phyloP scores from a whole-genome alignment of 2,329 filamentous ascomycete species.

The Colletotrichum acutatum region DNA sequence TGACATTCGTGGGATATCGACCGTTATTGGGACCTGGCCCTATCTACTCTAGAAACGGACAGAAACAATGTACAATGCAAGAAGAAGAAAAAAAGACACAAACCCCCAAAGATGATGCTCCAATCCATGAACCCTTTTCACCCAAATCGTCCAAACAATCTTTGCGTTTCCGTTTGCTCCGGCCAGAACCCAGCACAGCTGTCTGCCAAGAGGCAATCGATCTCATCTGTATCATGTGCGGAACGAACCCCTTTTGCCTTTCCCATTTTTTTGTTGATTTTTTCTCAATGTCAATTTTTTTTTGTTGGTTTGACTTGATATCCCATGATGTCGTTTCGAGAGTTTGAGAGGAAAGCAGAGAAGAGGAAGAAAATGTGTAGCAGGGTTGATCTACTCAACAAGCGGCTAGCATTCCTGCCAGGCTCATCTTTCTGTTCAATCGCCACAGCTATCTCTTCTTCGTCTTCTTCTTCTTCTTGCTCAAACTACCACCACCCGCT shows the following conservation, averaged over 20 bases:
- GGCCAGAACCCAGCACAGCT: slow-evolving; percentile 24
- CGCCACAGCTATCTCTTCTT: neutral
- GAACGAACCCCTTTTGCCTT: neutral
- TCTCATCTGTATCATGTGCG: slow-evolving; percentile 16
- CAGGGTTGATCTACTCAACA: neutral
- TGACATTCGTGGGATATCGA: slow-evolving; percentile 32
- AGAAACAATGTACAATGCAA: slow-evolving; percentile 22
- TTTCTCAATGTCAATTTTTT: neutral
- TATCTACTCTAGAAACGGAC: slow-evolving; percentile 18
- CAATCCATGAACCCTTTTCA: neutral
- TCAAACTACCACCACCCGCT: neutral
- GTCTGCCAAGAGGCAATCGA: neutral
- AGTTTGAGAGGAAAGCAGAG: neutral
- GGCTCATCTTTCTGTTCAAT: neutral
- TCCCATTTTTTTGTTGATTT: neutral
- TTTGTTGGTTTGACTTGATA: slow-evolving; percentile 7
- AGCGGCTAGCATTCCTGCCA: neutral
- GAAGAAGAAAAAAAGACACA: neutral
- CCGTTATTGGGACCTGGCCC: slow-evolving; percentile 26
- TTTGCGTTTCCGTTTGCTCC: slow-evolving; percentile 4
- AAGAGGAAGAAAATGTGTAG: neutral
- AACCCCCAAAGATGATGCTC: neutral
- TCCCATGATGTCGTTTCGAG: slow-evolving; percentile 4
- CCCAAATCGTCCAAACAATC: neutral
- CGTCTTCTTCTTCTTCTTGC: neutral